Conservation (phyloP, 2,329 filamentous ascomycete species). For the Arthrobotrys conoides region DNA sequence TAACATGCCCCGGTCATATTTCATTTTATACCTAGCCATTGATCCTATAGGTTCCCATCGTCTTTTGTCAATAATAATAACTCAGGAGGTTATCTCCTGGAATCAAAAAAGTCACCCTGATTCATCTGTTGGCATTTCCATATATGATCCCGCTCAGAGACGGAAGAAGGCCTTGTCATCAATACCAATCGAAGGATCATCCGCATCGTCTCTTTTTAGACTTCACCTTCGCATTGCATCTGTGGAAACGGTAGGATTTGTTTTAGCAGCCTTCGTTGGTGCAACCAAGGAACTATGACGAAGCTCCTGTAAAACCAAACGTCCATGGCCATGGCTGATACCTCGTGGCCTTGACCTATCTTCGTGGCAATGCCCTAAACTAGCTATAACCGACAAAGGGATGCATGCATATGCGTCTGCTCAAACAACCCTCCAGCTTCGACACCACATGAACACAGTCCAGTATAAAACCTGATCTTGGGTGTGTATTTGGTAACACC, state of each 20-base stretch:
- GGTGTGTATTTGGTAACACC: not conserved
- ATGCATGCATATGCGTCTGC: not conserved
- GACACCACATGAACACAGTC: not conserved
- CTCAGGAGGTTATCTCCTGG: not conserved
- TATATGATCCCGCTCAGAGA: not conserved
- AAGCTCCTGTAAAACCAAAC: not conserved
- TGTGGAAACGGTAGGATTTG: not conserved
- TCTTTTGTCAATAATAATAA: not conserved
- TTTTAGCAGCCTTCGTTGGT: not conserved
- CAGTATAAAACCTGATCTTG: slow-evolving; percentile 13
- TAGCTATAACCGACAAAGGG: slow-evolving; percentile 6
- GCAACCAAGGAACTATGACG: not conserved
- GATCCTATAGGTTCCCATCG: too few relatives aligned
- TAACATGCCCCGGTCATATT: too few relatives aligned
- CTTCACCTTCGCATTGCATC: not conserved
- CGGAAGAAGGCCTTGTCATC: slow-evolving; percentile 3
- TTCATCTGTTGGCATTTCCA: not conserved
- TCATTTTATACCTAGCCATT: too few relatives aligned
- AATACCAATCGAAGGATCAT: not conserved
- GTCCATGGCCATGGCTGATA: not conserved
- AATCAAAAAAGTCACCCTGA: too few relatives aligned
- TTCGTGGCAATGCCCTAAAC: slow-evolving; percentile 26
- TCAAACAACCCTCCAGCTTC: not conserved
- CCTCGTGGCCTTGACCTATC: not conserved
- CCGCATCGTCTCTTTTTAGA: not conserved